Evolutionary conservation across 2,329 filamentous ascomycete genomes (phyloP).

Genomic region (Endothia cerciana): DNA sequence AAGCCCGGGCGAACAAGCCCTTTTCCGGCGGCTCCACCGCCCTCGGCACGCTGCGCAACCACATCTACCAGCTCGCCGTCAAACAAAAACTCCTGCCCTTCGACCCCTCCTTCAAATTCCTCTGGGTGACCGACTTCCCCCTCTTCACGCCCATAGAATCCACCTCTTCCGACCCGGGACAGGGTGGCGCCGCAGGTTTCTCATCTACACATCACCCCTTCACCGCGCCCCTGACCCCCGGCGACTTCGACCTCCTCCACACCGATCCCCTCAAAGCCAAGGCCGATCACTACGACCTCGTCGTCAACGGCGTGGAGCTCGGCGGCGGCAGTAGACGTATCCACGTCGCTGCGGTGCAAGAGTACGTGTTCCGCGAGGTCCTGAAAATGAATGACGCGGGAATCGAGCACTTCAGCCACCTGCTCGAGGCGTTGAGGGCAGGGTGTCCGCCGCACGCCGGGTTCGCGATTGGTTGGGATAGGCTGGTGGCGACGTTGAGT

Average conservation of each 20-base stretch:
- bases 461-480: slow-evolving; percentile 89
- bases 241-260: slow-evolving; percentile 75
- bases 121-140: slow-evolving; percentile 90
- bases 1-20: slow-evolving; percentile 70
- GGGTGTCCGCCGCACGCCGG: slow-evolving; percentile 96
- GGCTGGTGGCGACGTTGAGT: slow-evolving; percentile 79
- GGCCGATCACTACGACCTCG: slow-evolving; percentile 93
- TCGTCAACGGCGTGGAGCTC: slow-evolving; percentile 92
- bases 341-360: slow-evolving; percentile 80
- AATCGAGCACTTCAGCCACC: slow-evolving; percentile 80
- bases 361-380: slow-evolving; percentile 81
- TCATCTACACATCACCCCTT: slow-evolving; percentile 94
- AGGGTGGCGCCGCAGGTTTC: slow-evolving; percentile 80
- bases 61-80: slow-evolving; percentile 71
- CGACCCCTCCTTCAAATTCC: slow-evolving; percentile 63
- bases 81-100: slow-evolving; percentile 59
- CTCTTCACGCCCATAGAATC: slow-evolving; percentile 78
- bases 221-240: slow-evolving; percentile 75
- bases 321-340: slow-evolving; percentile 94
- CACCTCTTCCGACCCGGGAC: slow-evolving; percentile 62
- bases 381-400: slow-evolving; percentile 75
- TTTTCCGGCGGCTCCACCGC: slow-evolving; percentile 73
- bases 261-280: slow-evolving; percentile 71
- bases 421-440: slow-evolving; percentile 78
- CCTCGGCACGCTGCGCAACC: slow-evolving; percentile 73